Evolutionary conservation across 192 early-diverging fungal species (phyloP).

Genomic region (Podila clonocystis): DNA sequence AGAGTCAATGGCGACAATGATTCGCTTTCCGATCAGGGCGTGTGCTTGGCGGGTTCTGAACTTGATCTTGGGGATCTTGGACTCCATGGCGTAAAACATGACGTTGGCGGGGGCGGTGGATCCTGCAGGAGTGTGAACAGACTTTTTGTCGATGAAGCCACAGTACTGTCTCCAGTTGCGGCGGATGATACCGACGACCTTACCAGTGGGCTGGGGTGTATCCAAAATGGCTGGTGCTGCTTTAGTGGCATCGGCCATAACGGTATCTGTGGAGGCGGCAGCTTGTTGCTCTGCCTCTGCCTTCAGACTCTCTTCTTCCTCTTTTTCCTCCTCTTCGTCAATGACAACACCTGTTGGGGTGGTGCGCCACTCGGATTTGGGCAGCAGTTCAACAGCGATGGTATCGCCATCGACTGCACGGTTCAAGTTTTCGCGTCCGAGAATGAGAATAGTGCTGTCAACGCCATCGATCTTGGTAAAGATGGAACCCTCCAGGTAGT

Average conservation of each 20-base stretch:
- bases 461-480: slow-evolving; percentile 79
- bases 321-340: slow-evolving; percentile 77
- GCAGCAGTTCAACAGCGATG: slow-evolving; percentile 88
- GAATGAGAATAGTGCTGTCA: slow-evolving; percentile 78
- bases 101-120: slow-evolving; percentile 75
- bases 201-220: slow-evolving; percentile 77
- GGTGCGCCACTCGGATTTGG: slow-evolving; percentile 85
- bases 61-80: slow-evolving; percentile 92
- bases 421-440: slow-evolving; percentile 88
- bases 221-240: slow-evolving; percentile 64
- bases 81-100: slow-evolving; percentile 91
- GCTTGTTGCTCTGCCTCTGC: slow-evolving; percentile 42
- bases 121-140: slow-evolving; percentile 63
- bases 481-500: slow-evolving; percentile 89
- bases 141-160: slow-evolving; percentile 86
- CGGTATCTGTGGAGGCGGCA: slow-evolving; percentile 59
- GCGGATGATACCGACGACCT: slow-evolving; percentile 92
- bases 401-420: slow-evolving; percentile 93
- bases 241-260: slow-evolving; percentile 73
- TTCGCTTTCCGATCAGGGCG: slow-evolving; percentile 79
- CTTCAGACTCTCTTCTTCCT: slow-evolving; percentile 64
- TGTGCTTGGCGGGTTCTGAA: slow-evolving; percentile 92
- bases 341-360: slow-evolving; percentile 76
- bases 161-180: slow-evolving; percentile 96
- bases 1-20: slow-evolving; percentile 93